phyloP scores from a whole-genome alignment of 148 eudicot species.

The Silene conica region DNA sequence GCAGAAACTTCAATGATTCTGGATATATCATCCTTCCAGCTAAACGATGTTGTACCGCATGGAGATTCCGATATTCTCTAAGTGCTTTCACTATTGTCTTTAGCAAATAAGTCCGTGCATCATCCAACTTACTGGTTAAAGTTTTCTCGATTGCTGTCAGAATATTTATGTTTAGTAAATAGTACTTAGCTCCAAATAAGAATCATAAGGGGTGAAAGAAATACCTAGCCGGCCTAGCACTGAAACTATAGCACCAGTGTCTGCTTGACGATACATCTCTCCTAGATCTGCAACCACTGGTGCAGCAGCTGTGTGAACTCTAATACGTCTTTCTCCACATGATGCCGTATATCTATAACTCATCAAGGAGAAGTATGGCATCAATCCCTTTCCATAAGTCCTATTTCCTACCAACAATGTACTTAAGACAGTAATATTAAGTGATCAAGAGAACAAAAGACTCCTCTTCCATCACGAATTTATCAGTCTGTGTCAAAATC shows the following conservation, averaged over 20 bases:
- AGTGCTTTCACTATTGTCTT: constrained; percentile 70
- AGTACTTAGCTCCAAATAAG: neutral
- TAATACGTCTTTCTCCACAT: constrained; percentile 98
- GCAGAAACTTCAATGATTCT: constrained; percentile 76
- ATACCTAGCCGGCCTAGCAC: constrained; percentile 83
- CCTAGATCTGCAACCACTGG: constrained; percentile 88
- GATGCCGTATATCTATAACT: constrained; percentile 80
- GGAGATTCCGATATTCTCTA: constrained; percentile 82
- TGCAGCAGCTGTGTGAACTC: constrained; percentile 94
- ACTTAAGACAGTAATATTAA: neutral
- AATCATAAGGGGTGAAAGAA: neutral
- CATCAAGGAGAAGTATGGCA: constrained; percentile 38
- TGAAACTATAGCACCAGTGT: constrained; percentile 86
- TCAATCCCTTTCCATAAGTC: neutral
- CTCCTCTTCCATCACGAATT: neutral
- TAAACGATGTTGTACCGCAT: constrained; percentile 87
- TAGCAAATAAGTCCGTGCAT: constrained; percentile 63
- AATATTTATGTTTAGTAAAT: constrained; percentile 1
- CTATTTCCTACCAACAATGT: neutral
- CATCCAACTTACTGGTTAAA: constrained; percentile 76
- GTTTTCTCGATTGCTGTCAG: constrained; percentile 87
- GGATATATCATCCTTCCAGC: constrained; percentile 93
- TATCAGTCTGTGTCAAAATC: neutral
- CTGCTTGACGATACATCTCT: constrained; percentile 94
- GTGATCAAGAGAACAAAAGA: constrained; percentile 1